Evolutionary conservation across 2,329 filamentous ascomycete genomes (phyloP), one percentile per base, ranked within the genome.

Genomic region (Pochonia chlamydosporia): DNA sequence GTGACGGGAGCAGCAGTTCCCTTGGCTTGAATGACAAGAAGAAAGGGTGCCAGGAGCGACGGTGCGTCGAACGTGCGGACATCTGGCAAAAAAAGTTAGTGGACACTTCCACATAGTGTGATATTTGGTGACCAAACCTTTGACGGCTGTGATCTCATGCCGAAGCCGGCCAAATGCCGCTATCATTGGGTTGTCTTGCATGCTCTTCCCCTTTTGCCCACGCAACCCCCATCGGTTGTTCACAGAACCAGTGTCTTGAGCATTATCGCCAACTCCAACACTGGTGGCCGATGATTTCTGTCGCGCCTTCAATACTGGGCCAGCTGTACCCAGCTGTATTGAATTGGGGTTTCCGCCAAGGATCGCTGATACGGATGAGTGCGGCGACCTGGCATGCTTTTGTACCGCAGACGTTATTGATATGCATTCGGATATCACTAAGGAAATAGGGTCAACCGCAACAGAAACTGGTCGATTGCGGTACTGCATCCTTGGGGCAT

Each of bases 361-460:
- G 51, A 99, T 99, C 45, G 92, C 92, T 31, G 93, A 90, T 39
- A 99, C 93, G 5, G 91, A 96, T 11, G 91, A 96, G 65, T 97
- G 91, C 41, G 90, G 89, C 76, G 92, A 97, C 55, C 93, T 87
- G 54, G 90, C 87, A 79, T 96, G 86, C 72, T 99, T 99, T 62
- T 95, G 91, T 79, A 99, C 96, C 51, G 91, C 90, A 52, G 92
- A 96, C 13, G 93, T 97, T 70, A 99, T 92, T 40, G 91, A 92
- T 63, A 97, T 97, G 68, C 93, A 99, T 83, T 99, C 93, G 68
- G 92, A 96, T 53, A 95, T 96, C 55, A 99, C 90, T 59, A 99
- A 75, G 42, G 90, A 91, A 48, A 96, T 85, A 2, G 91, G 90
- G 61, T 96, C 89, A 56, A 96, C 86, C 37, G 91, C 89, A 52